A percentile compares a stretch with the other conserved stretches of the same genome.
phyloP scores from a whole-genome alignment of 2,329 filamentous ascomycete genomes.

The Penicillium sp. region DNA sequence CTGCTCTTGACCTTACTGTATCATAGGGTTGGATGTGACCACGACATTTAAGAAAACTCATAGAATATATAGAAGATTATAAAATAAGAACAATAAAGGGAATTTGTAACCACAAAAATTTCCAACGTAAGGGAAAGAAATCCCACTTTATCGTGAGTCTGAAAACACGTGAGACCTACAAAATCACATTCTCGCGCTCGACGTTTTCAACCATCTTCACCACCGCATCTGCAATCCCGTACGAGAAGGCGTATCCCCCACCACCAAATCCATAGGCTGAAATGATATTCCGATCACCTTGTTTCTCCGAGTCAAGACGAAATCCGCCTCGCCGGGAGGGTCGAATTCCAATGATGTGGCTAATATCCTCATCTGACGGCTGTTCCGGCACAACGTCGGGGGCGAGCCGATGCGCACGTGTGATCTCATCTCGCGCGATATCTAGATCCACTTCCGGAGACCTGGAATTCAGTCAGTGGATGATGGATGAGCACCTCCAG shows the following conservation, averaged over 20 bases:
- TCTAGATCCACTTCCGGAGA: constrained; percentile 38
- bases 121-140: background rate
- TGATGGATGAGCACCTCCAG: background rate
- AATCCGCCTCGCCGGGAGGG: constrained; percentile 37
- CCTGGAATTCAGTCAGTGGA: constrained; percentile 16
- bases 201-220: constrained; percentile 36
- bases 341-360: constrained; percentile 39
- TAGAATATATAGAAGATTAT: too few species aligned
- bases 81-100: too few species aligned
- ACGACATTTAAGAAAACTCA: too few species aligned
- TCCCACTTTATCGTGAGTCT: background rate
- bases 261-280: constrained; percentile 42
- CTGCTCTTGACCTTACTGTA: too few species aligned
- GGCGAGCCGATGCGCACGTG: constrained; percentile 39
- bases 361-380: constrained; percentile 28
- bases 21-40: too few species aligned
- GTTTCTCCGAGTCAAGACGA: constrained; percentile 33
- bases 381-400: constrained; percentile 36
- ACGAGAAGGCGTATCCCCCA: constrained; percentile 40
- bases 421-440: constrained; percentile 39
- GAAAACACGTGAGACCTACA: background rate
- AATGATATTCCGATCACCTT: constrained; percentile 27
- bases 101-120: too few species aligned
- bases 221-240: constrained; percentile 37
- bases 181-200: constrained; percentile 33